phyloP scores from a whole-genome alignment of 2,329 filamentous ascomycete species.

The Trichoderma atroviride region DNA sequence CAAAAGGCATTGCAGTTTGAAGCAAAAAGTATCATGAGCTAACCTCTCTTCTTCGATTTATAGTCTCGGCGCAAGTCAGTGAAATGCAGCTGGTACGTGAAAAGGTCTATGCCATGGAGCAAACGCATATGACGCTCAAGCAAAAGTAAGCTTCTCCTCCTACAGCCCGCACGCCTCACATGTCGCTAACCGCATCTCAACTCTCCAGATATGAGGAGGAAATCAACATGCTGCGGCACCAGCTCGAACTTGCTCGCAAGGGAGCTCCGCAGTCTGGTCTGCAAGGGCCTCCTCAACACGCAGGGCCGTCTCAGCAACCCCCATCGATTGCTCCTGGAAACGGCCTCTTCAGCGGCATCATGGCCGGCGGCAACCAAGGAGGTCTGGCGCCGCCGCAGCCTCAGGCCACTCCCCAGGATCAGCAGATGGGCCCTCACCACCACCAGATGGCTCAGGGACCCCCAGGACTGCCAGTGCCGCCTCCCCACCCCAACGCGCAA shows the following conservation, averaged over 20 bases:
- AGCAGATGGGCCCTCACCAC: slow-evolving; percentile 54
- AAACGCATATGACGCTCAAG: slow-evolving; percentile 85
- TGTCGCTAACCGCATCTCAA: slow-evolving; percentile 23
- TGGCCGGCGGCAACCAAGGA: slow-evolving; percentile 84
- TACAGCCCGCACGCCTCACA: neutral
- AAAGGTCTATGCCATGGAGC: slow-evolving; percentile 92
- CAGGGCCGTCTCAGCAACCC: slow-evolving; percentile 78
- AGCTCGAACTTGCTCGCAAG: slow-evolving; percentile 76
- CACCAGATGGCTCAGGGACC: slow-evolving; percentile 73
- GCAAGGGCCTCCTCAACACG: slow-evolving; percentile 71
- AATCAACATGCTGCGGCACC: slow-evolving; percentile 79
- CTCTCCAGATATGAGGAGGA: slow-evolving; percentile 86
- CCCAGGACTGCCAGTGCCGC: slow-evolving; percentile 62
- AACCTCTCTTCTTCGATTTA: slow-evolving; percentile 33
- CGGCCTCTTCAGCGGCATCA: slow-evolving; percentile 93
- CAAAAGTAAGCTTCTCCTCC: slow-evolving; percentile 68
- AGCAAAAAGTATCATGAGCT: slow-evolving; percentile 27
- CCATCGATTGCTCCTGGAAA: slow-evolving; percentile 90
- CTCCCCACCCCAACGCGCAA: slow-evolving; percentile 62
- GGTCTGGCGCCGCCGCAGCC: slow-evolving; percentile 80
- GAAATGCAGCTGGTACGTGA: slow-evolving; percentile 94
- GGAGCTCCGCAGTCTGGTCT: slow-evolving; percentile 61
- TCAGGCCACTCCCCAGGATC: slow-evolving; percentile 69
- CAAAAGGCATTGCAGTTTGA: neutral
- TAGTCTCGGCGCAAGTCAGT: slow-evolving; percentile 87